Base-by-base conservation (phyloP, 202 grass and related monocot species). In the Alloteropsis angusta region DNA sequence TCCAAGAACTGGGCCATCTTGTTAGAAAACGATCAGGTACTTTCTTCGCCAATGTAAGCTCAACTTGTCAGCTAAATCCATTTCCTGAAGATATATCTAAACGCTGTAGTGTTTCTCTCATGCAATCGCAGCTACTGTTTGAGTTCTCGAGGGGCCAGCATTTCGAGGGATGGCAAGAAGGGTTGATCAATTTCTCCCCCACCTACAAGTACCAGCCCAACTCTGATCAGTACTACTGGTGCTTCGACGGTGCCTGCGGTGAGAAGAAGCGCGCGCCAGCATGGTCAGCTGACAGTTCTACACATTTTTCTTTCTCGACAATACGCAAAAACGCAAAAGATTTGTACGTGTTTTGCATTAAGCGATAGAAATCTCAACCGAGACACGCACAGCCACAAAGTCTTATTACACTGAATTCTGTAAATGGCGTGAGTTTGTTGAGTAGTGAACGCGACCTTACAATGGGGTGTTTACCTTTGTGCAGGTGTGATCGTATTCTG, bases 401-500 rank as follows among this genome's bases (percentile, higher is more conserved):
- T 34, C 69, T 21, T 37, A n/a, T 54, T 54, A 0, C 76, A 67
- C 11, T 70, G 76, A 85, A 77, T 9, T 28, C 18, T 65, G n/a
- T 32, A 65, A 4, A 38, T 16, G 38, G 30, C 54, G 49, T 41
- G 81, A 1, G 19, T 46, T 83, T 15, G 5, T 32, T 36, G 21
- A 47, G 2, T 41, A 37, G 16, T 7, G 52, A 16, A 44, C 73
- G 8, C 71, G 81, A 77, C 71, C 16, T 18, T 3, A 21, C 60
- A 16, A 9, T 22, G 68, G 16, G 28, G 17, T 79, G 50, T 45
- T 49, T 50, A 11, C 21, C 65, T 63, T 32, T 80, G 75, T 35
- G 68, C 76, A 97, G 91, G 94, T 99, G 96, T 28, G 96, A 99
- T 85, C 84, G 96, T n/a, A 95, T 99, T 22, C 86, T 99, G 23